Evolutionary conservation across 352 stramenopile genomes (phyloP).

Genomic region (Pythium aristosporum): DNA sequence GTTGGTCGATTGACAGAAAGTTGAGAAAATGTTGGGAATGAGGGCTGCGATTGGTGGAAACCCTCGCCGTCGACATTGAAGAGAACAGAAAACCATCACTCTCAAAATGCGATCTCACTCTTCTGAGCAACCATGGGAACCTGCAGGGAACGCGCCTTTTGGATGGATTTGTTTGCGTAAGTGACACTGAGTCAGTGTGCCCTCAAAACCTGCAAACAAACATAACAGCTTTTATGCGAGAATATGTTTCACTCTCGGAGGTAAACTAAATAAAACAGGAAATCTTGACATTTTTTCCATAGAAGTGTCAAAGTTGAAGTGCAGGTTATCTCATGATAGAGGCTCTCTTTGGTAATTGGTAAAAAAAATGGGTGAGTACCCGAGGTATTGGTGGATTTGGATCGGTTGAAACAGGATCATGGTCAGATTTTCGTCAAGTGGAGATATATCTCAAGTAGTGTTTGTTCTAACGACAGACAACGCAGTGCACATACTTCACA

Average conservation of each 20-base stretch:
- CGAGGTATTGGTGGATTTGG: too few species aligned
- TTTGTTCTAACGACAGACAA: too few species aligned
- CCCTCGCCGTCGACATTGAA: conserved; percentile 25
- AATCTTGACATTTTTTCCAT: too few species aligned
- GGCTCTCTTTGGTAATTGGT: too few species aligned
- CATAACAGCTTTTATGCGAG: conserved; percentile 16
- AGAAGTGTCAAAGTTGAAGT: too few species aligned
- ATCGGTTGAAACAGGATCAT: not conserved
- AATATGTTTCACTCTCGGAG: conserved; percentile 7
- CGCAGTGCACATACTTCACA: too few species aligned
- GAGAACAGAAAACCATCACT: conserved; percentile 29
- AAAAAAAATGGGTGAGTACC: too few species aligned
- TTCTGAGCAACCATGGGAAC: conserved; percentile 20
- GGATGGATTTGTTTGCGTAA: conserved; percentile 15
- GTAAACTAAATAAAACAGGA: not conserved
- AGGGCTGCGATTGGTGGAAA: conserved; percentile 20
- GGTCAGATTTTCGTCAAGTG: too few species aligned
- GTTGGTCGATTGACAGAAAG: conserved; percentile 5
- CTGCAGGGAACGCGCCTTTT: conserved; percentile 14
- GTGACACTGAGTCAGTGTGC: too few species aligned
- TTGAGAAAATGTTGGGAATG: conserved; percentile 5
- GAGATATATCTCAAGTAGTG: too few species aligned
- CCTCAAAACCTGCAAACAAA: not conserved
- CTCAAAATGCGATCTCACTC: conserved; percentile 10
- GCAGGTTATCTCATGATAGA: too few species aligned